Evolutionary conservation across 1,284 basidiomycete species (phyloP), one percentile per base, ranked within the genome.

Genomic region (Fereydounia khargensis): DNA sequence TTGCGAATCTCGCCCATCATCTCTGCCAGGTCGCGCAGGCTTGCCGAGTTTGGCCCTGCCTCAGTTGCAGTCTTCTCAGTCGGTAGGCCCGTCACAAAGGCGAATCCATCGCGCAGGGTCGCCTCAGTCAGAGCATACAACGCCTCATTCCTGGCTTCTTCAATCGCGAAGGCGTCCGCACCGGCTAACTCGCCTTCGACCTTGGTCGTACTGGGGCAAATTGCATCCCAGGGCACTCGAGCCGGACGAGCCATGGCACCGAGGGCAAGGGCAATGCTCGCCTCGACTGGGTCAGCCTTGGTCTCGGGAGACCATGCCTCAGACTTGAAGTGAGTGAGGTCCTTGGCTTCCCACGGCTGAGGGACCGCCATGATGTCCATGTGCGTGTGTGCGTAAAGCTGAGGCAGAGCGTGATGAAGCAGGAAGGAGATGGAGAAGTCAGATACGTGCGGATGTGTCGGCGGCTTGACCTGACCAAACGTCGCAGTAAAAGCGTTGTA

Each of bases 1-100:
- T 83, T 80, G 24, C 91, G 80, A 20, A 96, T 80, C 61, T 88
- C 82, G 11, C 89, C 87, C 61, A 79, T 53, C 31, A 82, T 84
- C 38, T 45, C 40, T 19, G 67, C 63, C 9, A 69, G 47, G 8
- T 59, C 42, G 20, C 53, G 54, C 11, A 70, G 52, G n/a, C 37
- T 42, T 7, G 57, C 55, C 6, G 43, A 61, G 8, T 55, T 14
- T 6, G 37, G 42, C 7, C 43, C 55, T 4, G 36, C 42, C 23
- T 58, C 48, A 32, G 49, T 59, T 6, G 38, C 45, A 16, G 55
- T 80, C 71, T 27, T 78, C 32, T 60, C 68, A 14, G 80, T 82
- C 0, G 87, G 85, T 0, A 89, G 82, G 11, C 79, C 81, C 1
- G 65, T 75, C 21, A 83, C 70, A 27, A 84, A 78, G 4, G 81